Evolutionary conservation across 768 basidiomycete genomes (phyloP).

Genomic region (Kwoniella pini): DNA sequence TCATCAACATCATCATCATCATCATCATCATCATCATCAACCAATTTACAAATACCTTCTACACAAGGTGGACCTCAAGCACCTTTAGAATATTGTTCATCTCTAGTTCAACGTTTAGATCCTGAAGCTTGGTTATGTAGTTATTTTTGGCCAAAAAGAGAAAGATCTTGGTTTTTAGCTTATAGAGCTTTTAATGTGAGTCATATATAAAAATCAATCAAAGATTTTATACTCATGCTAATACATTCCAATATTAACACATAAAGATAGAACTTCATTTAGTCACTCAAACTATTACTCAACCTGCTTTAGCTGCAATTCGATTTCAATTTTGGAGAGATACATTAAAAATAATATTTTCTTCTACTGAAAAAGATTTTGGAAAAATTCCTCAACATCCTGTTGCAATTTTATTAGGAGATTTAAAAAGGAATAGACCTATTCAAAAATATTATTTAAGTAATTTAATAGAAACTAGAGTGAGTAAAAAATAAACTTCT

Average conservation of each 20-base stretch:
- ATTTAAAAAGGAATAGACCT: conserved; percentile 38
- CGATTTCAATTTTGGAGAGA: conserved; percentile 55
- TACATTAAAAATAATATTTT: conserved; percentile 42
- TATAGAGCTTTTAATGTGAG: conserved; percentile 54
- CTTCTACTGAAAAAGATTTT: not conserved
- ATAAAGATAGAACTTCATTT: conserved; percentile 52
- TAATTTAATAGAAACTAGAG: conserved; percentile 51
- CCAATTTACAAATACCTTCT: no score
- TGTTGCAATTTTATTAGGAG: conserved; percentile 43
- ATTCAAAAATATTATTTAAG: conserved; percentile 52
- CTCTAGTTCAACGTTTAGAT: conserved; percentile 47
- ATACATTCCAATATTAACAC: no score
- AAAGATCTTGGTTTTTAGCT: conserved; percentile 47
- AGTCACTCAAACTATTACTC: conserved; percentile 42
- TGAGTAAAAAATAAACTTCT: no score
- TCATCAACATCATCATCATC: not conserved
- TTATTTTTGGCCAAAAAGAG: conserved; percentile 50
- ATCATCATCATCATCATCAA: conserved; percentile 15
- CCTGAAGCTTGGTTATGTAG: conserved; percentile 50
- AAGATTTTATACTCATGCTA: no score
- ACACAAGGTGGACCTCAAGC: conserved; percentile 44
- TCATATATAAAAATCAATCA: conserved; percentile 3
- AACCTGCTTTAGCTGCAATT: conserved; percentile 52
- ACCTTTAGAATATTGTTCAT: conserved; percentile 47
- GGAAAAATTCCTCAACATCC: conserved; percentile 49